Evolutionary conservation across 345 rosid genomes (phyloP), one percentile per base, ranked within the genome.

Genomic region (Gossypium anomalum): DNA sequence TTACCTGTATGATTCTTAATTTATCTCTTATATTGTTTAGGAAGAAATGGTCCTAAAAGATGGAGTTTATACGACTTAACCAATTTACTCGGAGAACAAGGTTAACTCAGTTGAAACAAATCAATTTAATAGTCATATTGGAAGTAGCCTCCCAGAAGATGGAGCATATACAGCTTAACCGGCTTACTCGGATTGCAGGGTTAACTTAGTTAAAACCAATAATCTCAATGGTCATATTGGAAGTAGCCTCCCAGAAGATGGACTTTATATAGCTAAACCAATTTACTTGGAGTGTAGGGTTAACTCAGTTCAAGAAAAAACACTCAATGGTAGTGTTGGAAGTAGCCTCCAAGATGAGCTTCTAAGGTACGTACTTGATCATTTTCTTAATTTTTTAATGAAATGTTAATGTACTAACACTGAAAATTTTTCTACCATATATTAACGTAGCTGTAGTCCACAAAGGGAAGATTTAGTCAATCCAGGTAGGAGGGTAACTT

Each of bases 231-330:
- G 34, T 29, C 34, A 29, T 29, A 29, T 3, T 3, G 5, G 34
- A 29, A 29, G 34, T 29, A 29, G 34, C 34, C 61, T 17, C 63
- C 69, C 48, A 15, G 12, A 38, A 25, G 38, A 14, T 47, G 78
- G 3, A 71, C 14, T 19, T 11, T n/a, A 29, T 11, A 6, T 1
- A 68, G 41, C 52, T 56, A 58, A 23, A 15, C 12, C 67, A 10
- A 15, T 60, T 52, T 20, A 70, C 41, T 44, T 70, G 12, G 60
- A 56, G n/a, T 5, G 43, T 10, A 63, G 9, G 16, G 41, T 34
- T 41, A 80, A 23, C 58, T 73, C 27, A 48, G 20, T 47, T 17
- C 48, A 52, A 43, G 19, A 22, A 25, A 64, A 77, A 70, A 34
- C 58, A 20, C 20, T 27, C 51, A 59, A 60, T 60, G 48, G 44